Evolutionary conservation across 2,329 filamentous ascomycete genomes (phyloP), one percentile per base, ranked within the genome.

Genomic region (Ustilaginoidea virens): DNA sequence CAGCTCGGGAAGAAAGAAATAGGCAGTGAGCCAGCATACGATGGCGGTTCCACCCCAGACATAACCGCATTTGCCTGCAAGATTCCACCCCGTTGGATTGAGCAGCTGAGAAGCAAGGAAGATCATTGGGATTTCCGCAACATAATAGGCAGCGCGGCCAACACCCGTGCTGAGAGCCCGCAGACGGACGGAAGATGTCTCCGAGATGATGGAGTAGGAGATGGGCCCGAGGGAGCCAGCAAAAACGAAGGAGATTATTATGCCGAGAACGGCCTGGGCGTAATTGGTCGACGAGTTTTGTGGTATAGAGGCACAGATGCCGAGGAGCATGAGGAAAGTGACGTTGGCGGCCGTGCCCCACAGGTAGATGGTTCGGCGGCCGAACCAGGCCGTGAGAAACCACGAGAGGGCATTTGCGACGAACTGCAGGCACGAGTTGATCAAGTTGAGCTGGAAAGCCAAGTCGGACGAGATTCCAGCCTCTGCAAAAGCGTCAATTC

Each of bases 1-100:
- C 48, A 66, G 69, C 40, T 73, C 67, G 0, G 68, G 67, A 1
- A 71, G 47, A 20, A 51, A 48, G 8, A 54, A 45, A 48, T 53
- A 72, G 0, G 57, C 53, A 0, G 57, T 25, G 2, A 47, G 31
- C 3, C 53, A 43, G 12, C 51, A 47, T 1, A 55, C 30, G 2
- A 49, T 33, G 36, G 52, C 56, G 9, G 54, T 45, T 0, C 44
- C 54, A 7, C 53, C 59, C 59, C 57, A 63, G n/a, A 63, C 51
- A 33, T 55, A 62, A 2, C 57, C 59, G 32, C 56, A 61, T 46
- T 61, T 61, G 19, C 57, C 58, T 0, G 49, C 53, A 8, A 57
- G 38, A 30, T 58, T 51, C 46, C 52, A 54, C 2, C 32, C 32
- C 0, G 50, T 54, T 0, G 47, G 40, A 37, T 58, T 58, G 5